A percentile compares a stretch with the other conserved stretches of the same genome.
Conservation (phyloP, 495 filamentous ascomycete genomes). For the Talaromyces stipitatus region DNA sequence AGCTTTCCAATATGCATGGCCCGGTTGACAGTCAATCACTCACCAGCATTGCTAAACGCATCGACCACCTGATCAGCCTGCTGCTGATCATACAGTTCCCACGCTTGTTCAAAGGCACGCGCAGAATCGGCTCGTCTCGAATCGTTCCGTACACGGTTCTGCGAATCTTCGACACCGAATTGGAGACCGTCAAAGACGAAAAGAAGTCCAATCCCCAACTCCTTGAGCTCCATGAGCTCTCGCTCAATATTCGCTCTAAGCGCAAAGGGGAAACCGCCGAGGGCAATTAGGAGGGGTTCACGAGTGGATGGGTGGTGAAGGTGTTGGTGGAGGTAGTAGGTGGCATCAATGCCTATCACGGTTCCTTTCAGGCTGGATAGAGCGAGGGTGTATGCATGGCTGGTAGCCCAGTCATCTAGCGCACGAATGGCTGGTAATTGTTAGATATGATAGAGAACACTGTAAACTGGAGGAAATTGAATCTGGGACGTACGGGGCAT, state of each 20-base stretch:
- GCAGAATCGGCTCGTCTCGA: slow-evolving; percentile 22
- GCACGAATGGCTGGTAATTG: slow-evolving; percentile 32
- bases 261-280: slow-evolving; percentile 82
- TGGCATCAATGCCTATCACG: slow-evolving; percentile 79
- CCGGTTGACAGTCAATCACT: neutral
- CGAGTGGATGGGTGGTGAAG: slow-evolving; percentile 58
- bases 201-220: slow-evolving; percentile 53
- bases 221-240: slow-evolving; percentile 62
- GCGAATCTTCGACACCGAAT: slow-evolving; percentile 60
- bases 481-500: slow-evolving; percentile 34
- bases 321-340: slow-evolving; percentile 74
- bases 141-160: slow-evolving; percentile 43
- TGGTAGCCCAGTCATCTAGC: slow-evolving; percentile 51
- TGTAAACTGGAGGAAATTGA: neutral
- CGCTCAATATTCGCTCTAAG: slow-evolving; percentile 60
- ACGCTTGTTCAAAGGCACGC: slow-evolving; percentile 55
- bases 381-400: slow-evolving; percentile 44
- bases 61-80: slow-evolving; percentile 70
- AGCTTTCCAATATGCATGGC: neutral
- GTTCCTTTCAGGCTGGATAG: slow-evolving; percentile 61
- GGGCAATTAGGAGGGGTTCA: slow-evolving; percentile 81
- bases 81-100: slow-evolving; percentile 79
- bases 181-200: slow-evolving; percentile 90
- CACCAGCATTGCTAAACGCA: slow-evolving; percentile 78
- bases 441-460: neutral